Percentiles rank a stretch among this genome's conserved stretches.
phyloP scores from a whole-genome alignment of 768 basidiomycete genomes.

The Tylopilus felleus region DNA sequence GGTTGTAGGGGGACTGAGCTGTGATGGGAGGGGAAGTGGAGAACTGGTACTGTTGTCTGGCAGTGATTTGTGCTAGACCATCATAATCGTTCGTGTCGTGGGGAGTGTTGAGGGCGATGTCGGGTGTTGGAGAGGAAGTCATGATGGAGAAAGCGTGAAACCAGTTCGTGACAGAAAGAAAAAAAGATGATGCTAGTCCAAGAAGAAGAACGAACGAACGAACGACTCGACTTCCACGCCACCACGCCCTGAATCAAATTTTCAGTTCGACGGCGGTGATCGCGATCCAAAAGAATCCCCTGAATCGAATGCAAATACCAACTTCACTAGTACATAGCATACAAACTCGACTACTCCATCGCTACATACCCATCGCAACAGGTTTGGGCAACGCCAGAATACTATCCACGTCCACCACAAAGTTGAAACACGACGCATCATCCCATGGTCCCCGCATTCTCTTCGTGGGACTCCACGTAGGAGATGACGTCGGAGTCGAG shows the following conservation, averaged over 20 bases:
- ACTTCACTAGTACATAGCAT: not conserved
- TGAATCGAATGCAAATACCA: constrained; percentile 10
- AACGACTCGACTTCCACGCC: constrained; percentile 33
- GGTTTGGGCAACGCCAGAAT: constrained; percentile 47
- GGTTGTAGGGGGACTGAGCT: constrained; percentile 46
- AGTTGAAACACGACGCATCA: constrained; percentile 44
- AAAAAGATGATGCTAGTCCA: too few species aligned
- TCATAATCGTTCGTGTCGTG: constrained; percentile 87
- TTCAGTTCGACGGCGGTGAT: constrained; percentile 7
- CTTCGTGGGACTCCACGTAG: constrained; percentile 18
- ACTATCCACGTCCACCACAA: constrained; percentile 45
- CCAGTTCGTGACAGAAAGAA: constrained; percentile 32
- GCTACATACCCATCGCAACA: constrained; percentile 28
- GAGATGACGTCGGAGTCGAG: constrained; percentile 15
- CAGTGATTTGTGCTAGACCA: constrained; percentile 45
- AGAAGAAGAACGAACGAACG: constrained; percentile 3
- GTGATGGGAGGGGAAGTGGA: constrained; percentile 58
- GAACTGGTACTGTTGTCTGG: constrained; percentile 68
- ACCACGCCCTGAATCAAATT: constrained; percentile 22
- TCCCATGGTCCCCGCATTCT: constrained; percentile 55
- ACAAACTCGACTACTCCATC: too few species aligned
- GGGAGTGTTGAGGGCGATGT: constrained; percentile 73
- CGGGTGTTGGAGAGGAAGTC: constrained; percentile 74
- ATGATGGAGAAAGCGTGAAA: constrained; percentile 46
- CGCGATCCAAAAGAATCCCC: not conserved